Evolutionary conservation across 2,329 filamentous ascomycete genomes (phyloP), one percentile per base, ranked within the genome.

Genomic region (Xylariaceae sp.): DNA sequence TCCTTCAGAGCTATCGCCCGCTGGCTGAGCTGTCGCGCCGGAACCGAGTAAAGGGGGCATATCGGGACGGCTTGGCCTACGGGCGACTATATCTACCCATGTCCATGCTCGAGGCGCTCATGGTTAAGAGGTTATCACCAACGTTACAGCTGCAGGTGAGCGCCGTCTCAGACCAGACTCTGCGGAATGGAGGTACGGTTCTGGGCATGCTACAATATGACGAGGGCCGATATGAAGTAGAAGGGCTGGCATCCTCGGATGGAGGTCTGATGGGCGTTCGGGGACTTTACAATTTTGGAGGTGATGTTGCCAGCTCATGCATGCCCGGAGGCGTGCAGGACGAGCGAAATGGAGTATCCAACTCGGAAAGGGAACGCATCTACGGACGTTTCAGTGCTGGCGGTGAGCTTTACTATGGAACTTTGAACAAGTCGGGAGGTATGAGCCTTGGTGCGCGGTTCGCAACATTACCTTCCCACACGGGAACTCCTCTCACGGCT

Each of bases 391-490:
- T 97, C 70, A 96, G 91, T 66, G 90, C 91, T 3, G 94, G 94
- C 29, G 93, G 87, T 50, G 94, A 99, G 73, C 80, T 96, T 29
- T 99, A 97, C 76, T 99, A 99, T 76, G 94, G 93, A 18, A 88
- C 92, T 0, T 76, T 97, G 54, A 97, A 97, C 71, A 97, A 97
- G 69, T 91, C 92, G 18, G 91, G 93, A 42, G 94, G 94, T 40
- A 84, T 97, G 69, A 96, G 91, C 59, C 84, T 95, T 7, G 94
- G 92, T 6, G 79, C 92, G 41, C 85, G 94, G 43, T 99, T 97
- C 71, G 91, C 91, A 32, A 97, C 94, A 9, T 76, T 97, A 16
- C 89, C 89, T 48, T 82, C 79, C 52, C 89, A 89, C 68, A 85
- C 85, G 18, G 92, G 92, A 24, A 95, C 95, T 46, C 94, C 94